phyloP scores from a whole-genome alignment of 352 stramenopile species.

The Globisporangium orthogonon region DNA sequence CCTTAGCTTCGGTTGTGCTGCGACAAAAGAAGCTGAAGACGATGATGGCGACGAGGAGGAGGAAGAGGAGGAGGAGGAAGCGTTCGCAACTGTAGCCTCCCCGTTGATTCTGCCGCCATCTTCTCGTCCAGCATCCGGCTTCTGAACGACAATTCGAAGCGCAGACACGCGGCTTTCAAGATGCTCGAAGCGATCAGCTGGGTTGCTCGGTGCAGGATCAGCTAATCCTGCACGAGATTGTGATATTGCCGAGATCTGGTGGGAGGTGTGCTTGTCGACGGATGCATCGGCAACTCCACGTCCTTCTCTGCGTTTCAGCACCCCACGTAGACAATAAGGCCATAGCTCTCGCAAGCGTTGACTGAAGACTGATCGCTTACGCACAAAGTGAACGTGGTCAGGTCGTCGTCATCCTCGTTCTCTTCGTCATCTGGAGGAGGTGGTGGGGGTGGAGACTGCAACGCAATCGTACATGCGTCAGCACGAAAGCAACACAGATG shows the following conservation, averaged over 20 bases:
- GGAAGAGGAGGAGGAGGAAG: too few species aligned
- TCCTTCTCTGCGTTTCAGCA: slow-evolving; percentile 1
- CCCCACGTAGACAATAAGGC: background rate
- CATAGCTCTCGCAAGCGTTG: background rate
- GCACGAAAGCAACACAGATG: background rate
- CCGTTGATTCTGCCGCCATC: background rate
- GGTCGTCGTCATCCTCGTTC: slow-evolving; percentile 22
- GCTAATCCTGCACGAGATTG: background rate
- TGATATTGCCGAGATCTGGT: background rate
- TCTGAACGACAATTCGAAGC: slow-evolving; percentile 18
- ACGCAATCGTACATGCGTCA: background rate
- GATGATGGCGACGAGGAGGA: background rate
- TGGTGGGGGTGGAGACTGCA: slow-evolving; percentile 38
- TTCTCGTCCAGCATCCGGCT: too few species aligned
- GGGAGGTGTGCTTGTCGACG: background rate
- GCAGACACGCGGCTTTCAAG: slow-evolving; percentile 30
- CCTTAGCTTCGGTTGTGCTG: background rate
- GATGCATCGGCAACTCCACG: background rate
- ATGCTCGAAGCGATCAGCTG: slow-evolving; percentile 22
- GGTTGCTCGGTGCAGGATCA: background rate
- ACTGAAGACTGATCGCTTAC: background rate
- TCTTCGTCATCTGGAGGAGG: slow-evolving; percentile 43
- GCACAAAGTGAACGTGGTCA: slow-evolving; percentile 24
- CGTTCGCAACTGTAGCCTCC: background rate
- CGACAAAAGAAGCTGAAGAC: background rate